phyloP scores from a whole-genome alignment of 148 eudicot species.

The Rhododendron vialii region DNA sequence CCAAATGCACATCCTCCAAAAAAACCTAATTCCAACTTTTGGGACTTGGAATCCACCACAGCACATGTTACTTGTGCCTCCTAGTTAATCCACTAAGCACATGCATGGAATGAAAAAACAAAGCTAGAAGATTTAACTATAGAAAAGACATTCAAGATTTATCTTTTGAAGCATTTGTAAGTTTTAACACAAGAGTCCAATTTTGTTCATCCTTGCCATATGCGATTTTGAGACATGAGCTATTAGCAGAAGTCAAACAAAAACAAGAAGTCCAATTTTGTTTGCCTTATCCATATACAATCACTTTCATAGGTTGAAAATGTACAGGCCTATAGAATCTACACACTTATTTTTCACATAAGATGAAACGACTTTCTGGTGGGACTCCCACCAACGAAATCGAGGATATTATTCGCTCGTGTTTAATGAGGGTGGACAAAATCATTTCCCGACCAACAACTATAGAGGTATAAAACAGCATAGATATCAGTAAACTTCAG shows the following conservation, averaged over 20 bases:
- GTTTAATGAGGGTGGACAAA: background rate
- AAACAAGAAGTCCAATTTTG: background rate
- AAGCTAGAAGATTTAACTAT: background rate
- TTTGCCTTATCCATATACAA: background rate
- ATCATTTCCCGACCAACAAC: background rate
- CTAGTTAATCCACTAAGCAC: background rate
- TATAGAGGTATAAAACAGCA: background rate
- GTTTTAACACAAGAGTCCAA: background rate
- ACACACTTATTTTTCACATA: background rate
- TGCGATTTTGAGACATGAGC: background rate
- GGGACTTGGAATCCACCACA: slow-evolving; percentile 17
- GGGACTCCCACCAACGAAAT: background rate
- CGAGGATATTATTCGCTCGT: background rate
- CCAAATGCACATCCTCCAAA: slow-evolving; percentile 14
- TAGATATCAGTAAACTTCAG: slow-evolving; percentile 3
- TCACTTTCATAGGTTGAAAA: background rate
- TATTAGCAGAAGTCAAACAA: background rate
- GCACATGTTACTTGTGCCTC: slow-evolving; percentile 14
- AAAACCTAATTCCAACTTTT: slow-evolving; percentile 15
- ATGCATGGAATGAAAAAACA: background rate
- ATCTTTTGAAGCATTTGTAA: background rate
- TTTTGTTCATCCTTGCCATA: background rate
- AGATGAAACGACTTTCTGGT: background rate
- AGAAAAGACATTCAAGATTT: background rate
- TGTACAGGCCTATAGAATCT: background rate